Base-by-base conservation (phyloP, 2,329 filamentous ascomycete species). In the Scorias spongiosa region DNA sequence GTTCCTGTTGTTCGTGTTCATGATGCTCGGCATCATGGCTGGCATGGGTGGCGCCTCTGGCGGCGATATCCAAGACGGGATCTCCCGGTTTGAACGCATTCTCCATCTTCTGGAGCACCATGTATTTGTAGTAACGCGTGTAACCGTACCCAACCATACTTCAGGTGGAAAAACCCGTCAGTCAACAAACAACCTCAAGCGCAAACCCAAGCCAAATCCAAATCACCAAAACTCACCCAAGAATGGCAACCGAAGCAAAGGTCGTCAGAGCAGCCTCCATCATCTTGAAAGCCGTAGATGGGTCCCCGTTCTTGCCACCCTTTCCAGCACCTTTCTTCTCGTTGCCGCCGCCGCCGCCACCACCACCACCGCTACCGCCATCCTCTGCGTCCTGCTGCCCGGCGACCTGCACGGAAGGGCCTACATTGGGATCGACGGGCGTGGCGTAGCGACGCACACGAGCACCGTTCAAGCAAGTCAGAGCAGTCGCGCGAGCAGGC, bases 41-140 rank as follows among this genome's bases (percentile, higher is more conserved):
- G 9, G 49, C 45, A 38, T 53, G 47, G 44, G 52, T 49, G 50
- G 63, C 58, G 45, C 54, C 50, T 39, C 57, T 50, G 43, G 82
- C 81, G 2, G 86, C 86, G 39, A 63, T 48, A 32, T 60, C 57
- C 34, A 63, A 45, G 84, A 88, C 14, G 89, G 75, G 20, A 59
- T 98, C 91, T 10, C 91, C 91, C 1, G 88, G 87, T 46, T 82
- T 74, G 63, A 98, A 98, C 18, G 91, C 91, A 54, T 83, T 81
- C 51, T 84, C 77, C 71, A 98, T 96, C 66, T 98, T 98, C 51
- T 79, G 68, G n/a, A 96, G 68, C 26, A 96, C 86, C 44, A 93
- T 66, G 63, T 80, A 74, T 66, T 98, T 98, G 74, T 98, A 96
- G 59, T 71, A 69, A 32, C 58, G 53, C 30, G 61, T 69, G 54